Percentiles rank a stretch among this genome's conserved stretches.
Evolutionary conservation across 2,329 filamentous ascomycete species (phyloP).

Genomic region (Meredithiella fracta): DNA sequence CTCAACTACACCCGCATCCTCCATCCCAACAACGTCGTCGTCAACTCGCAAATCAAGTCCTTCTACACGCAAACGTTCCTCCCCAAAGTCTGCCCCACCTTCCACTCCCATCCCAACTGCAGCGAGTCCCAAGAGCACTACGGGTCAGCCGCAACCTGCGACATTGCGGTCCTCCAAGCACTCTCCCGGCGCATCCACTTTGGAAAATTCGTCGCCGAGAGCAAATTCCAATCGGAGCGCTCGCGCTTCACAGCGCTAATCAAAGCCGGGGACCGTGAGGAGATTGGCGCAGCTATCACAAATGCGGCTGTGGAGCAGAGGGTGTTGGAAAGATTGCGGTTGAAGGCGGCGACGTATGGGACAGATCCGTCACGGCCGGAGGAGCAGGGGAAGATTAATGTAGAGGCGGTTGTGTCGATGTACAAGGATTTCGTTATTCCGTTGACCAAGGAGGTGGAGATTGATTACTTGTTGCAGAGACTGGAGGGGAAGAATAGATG

Average conservation of each 20-base stretch:
- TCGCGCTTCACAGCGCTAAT: conserved; percentile 73
- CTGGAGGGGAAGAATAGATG: conserved; percentile 32
- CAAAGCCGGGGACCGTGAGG: conserved; percentile 58
- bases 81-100: conserved; percentile 64
- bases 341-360: conserved; percentile 89
- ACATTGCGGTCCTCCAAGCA: conserved; percentile 80
- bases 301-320: conserved; percentile 78
- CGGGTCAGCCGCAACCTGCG: conserved; percentile 76
- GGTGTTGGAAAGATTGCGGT: conserved; percentile 67
- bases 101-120: conserved; percentile 59
- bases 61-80: conserved; percentile 75
- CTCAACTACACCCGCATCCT: conserved; percentile 79
- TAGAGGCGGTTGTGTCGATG: conserved; percentile 78
- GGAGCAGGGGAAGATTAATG: conserved; percentile 67
- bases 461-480: conserved; percentile 94
- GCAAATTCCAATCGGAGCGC: conserved; percentile 74
- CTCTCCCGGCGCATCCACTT: conserved; percentile 87
- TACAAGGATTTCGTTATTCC: conserved; percentile 91
- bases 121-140: conserved; percentile 89
- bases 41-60: conserved; percentile 72
- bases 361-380: conserved; percentile 59
- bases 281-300: conserved; percentile 80
- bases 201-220: conserved; percentile 95
- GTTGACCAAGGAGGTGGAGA: conserved; percentile 93
- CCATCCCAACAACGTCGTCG: conserved; percentile 74